Base-by-base conservation (phyloP, 495 filamentous ascomycete species). In the Xeromyces bisporus region DNA sequence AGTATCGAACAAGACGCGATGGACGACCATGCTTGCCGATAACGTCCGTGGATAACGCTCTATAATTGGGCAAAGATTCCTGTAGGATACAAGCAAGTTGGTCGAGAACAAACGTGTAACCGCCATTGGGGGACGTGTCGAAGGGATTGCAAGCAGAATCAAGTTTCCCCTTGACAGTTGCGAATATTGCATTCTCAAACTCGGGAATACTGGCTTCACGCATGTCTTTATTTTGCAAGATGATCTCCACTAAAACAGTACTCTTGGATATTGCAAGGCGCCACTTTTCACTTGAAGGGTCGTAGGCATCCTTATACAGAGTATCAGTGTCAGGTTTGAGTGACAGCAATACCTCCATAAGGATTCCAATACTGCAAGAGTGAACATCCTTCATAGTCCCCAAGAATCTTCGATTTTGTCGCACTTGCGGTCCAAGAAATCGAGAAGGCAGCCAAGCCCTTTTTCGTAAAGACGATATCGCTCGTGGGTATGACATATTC, bases 351-450 rank as follows among this genome's bases (percentile, higher is more conserved):
- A 87, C 76, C 29, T 82, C 79, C 46, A 93, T 71, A 2, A 96
- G 63, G 7, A 94, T 66, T 2, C 89, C 89, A 3, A 96, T 56
- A 8, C 80, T 81, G 43, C 76, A 80, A n/a, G 87, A 81, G 34
- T 78, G 80, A 48, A 83, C 67, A 44, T 83, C 71, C 24, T 77
- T 69, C 23, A 85, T 59, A 28, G 60, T 61, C 37, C 65, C 67
- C 20, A 97, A 63, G 8, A 50, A 53, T n/a, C 62, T 56, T 49
- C 70, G 73, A 44, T 87, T 93, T 31, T 55, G 50, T 11, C 70
- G 62, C 6, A 79, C 75, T 38, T 93, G 75, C 9, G 73, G 57
- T 17, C 80, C 69, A 29, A 68, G 73, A 4, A 74, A 46, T 15
- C 76, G 69, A 32, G 93, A 62, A 3, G 82, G 82, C 4, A 75